Evolutionary conservation across 345 rosid genomes (phyloP).

Genomic region (Eucalyptus sideroxylon): DNA sequence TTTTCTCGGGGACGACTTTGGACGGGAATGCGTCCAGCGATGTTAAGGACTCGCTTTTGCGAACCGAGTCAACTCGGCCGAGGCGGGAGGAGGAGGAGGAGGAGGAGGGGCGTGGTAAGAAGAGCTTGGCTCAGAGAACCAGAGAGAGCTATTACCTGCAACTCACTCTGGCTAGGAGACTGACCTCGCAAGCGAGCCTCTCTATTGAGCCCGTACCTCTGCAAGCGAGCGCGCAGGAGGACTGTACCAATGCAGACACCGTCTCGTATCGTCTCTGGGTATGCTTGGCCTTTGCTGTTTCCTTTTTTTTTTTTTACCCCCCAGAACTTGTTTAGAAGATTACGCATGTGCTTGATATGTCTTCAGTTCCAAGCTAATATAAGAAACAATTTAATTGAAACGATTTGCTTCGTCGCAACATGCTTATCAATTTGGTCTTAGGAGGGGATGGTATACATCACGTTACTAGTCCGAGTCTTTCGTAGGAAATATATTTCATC

Average conservation of each 20-base stretch:
- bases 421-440: neutral
- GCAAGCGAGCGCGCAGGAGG: constrained; percentile 11
- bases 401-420: neutral
- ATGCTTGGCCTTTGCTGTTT: neutral
- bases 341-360: neutral
- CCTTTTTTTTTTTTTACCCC: neutral
- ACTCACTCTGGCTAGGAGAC: constrained; percentile 65
- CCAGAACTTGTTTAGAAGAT: neutral
- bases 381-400: neutral
- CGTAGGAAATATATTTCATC: neutral
- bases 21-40: constrained; percentile 52
- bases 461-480: neutral
- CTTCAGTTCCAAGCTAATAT: neutral
- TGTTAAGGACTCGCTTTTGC: constrained; percentile 31
- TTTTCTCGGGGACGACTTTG: constrained; percentile 77
- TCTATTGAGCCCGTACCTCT: constrained; percentile 21
- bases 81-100: constrained; percentile 28
- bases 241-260: constrained; percentile 27
- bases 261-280: constrained; percentile 93
- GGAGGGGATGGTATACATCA: neutral
- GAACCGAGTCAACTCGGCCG: neutral
- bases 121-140: constrained; percentile 25
- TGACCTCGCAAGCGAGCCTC: constrained; percentile 54
- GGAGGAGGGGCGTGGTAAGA: constrained; percentile 7
- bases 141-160: constrained; percentile 64